Percentiles rank a stretch among this genome's conserved stretches.
These are phyloP conservation scores for Trapa bicornis DNA, from an alignment of 345 rosid genomes.

Conservation along the genomic window DNA sequence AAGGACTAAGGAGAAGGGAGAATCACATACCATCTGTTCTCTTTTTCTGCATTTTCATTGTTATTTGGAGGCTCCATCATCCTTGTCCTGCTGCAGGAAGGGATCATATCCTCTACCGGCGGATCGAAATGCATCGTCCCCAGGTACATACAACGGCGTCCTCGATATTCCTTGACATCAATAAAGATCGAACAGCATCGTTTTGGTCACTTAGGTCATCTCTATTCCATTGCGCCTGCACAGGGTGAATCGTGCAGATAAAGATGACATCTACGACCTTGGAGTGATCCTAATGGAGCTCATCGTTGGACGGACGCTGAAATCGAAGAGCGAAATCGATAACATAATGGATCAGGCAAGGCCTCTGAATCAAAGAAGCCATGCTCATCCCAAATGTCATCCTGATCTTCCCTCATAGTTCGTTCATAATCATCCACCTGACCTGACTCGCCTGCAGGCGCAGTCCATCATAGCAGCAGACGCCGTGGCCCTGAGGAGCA, in stretches of 20 bases:
- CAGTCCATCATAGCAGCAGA: constrained; percentile 37
- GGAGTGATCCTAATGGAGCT: constrained; percentile 84
- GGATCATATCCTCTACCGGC: constrained; percentile 28
- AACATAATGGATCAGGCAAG: constrained; percentile 46
- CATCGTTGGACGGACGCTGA: constrained; percentile 54
- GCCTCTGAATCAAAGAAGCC: too few relatives aligned
- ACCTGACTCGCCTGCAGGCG: constrained; percentile 24
- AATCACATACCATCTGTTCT: neutral
- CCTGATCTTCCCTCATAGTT: neutral
- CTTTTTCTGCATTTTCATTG: neutral
- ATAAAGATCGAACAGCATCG: too few relatives aligned
- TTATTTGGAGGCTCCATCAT: constrained; percentile 1
- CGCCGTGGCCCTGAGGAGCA: constrained; percentile 40
- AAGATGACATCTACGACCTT: constrained; percentile 55
- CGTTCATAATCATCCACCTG: too few relatives aligned
- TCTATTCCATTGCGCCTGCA: neutral
- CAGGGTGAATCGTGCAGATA: constrained; percentile 41
- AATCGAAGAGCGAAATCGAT: constrained; percentile 39
- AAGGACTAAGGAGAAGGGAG: neutral
- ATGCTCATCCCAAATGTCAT: neutral
- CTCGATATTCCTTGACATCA: too few relatives aligned
- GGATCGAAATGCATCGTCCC: constrained; percentile 26
- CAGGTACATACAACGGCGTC: constrained; percentile 1
- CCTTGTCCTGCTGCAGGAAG: constrained; percentile 44
- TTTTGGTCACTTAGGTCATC: too few relatives aligned